Percentiles rank a stretch among this genome's conserved stretches.
Conservation (phyloP, 2,329 filamentous ascomycete species). For the Aspergillus terreus region DNA sequence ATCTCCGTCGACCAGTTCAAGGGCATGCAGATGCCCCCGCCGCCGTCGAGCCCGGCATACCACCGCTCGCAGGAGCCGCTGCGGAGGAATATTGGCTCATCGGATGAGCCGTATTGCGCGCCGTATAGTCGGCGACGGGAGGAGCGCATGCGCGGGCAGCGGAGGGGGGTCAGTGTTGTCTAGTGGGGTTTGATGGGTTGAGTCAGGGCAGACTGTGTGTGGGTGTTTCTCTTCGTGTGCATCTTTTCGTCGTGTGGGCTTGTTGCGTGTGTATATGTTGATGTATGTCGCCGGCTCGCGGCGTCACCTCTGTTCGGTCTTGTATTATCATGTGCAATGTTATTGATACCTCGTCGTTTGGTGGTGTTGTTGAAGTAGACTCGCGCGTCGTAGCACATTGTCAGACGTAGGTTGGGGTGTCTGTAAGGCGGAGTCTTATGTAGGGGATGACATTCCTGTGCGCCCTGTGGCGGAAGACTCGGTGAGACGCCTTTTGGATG, state of each 20-base stretch:
- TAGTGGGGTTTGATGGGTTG: no score
- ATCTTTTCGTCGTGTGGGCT: background rate
- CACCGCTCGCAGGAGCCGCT: slow-evolving; percentile 35
- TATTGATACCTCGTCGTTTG: background rate
- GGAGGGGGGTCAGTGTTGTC: slow-evolving; percentile 31
- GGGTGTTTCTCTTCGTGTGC: background rate
- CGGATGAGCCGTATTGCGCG: slow-evolving; percentile 38
- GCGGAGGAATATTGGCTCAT: slow-evolving; percentile 34
- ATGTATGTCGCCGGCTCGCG: background rate
- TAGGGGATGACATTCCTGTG: background rate
- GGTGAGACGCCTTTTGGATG: slow-evolving; percentile 7
- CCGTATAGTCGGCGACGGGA: slow-evolving; percentile 39
- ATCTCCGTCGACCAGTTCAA: slow-evolving; percentile 44
- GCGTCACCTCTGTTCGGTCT: background rate
- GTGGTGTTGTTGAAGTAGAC: background rate
- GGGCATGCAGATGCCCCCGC: slow-evolving; percentile 39
- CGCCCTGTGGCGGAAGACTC: background rate
- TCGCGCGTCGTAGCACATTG: background rate
- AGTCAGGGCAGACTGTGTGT: no score
- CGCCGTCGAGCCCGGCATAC: slow-evolving; percentile 34
- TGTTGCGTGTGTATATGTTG: background rate
- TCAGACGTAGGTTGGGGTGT: background rate
- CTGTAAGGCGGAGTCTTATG: background rate
- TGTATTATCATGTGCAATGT: background rate
- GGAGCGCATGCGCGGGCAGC: slow-evolving; percentile 34